A percentile compares a stretch with the other conserved stretches of the same genome.
Evolutionary conservation across 202 grass and related monocot species (phyloP).

Genomic region (Zizania palustris): DNA sequence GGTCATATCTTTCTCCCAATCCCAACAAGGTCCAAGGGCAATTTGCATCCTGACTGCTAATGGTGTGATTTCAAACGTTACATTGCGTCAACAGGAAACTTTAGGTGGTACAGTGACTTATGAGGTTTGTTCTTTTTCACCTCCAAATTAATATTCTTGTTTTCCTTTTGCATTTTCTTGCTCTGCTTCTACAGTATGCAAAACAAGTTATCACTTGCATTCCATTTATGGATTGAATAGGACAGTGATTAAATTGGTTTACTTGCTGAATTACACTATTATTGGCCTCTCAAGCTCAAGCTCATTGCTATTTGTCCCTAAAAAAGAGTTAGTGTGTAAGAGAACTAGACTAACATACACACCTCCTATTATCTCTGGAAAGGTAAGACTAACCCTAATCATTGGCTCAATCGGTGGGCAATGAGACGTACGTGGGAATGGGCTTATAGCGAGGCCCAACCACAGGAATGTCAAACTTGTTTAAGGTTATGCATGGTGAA

Average conservation of each 20-base stretch:
- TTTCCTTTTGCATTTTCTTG: not conserved
- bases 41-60: slow-evolving; percentile 83
- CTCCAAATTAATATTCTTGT: not conserved
- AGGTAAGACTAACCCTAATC: too few species aligned
- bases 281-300: too few species aligned
- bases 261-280: not conserved
- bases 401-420: too few species aligned
- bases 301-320: too few species aligned
- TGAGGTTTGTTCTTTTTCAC: slow-evolving; percentile 50
- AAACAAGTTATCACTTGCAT: not conserved
- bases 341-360: too few species aligned
- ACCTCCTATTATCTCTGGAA: too few species aligned
- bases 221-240: slow-evolving; percentile 24
- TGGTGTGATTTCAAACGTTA: slow-evolving; percentile 80
- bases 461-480: too few species aligned
- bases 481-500: not conserved
- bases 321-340: too few species aligned
- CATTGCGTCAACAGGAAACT: slow-evolving; percentile 67
- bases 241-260: not conserved
- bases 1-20: slow-evolving; percentile 83
- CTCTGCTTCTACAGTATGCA: not conserved
- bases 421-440: too few species aligned
- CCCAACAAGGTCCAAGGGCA: slow-evolving; percentile 76
- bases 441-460: too few species aligned
- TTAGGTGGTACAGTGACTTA: slow-evolving; percentile 80